Base-by-base conservation (phyloP, 306 rosid species). In the Spatholobus suberectus region DNA sequence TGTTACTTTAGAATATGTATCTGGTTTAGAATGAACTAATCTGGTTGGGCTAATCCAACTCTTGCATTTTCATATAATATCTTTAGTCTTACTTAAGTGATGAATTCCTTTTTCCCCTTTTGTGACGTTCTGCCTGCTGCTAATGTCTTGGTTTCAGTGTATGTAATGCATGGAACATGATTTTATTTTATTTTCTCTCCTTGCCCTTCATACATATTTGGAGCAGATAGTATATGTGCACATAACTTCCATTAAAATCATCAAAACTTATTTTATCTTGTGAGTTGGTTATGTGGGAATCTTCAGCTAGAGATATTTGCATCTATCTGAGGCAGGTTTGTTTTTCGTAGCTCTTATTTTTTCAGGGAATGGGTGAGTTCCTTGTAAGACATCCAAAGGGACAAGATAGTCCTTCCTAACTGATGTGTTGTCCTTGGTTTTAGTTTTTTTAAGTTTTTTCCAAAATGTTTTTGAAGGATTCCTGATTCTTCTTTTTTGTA, bases 41-140 rank as follows among this genome's bases (percentile, higher is more conserved):
- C 54, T 54, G 44, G 34, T 79, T 68, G 68, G 20, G 58, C 61
- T n/a, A 51, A 67, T 21, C 41, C 49, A 35, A 46, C 40, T 49
- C 54, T 47, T 78, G 66, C 18, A 51, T 34, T 78, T 70, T 49
- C 32, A 40, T 82, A 8, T 52, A 62, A 49, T 63, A 63, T 74
- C 9, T 34, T 27, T 52, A 4, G 75, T 23, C 69, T 62, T 34
- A 35, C 8, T 29, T 73, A 63, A 37, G 40, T 29, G 11, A 46
- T 47, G 14, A 20, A 61, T 27, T 29, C 8, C 11, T 21, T 65
- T 18, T 27, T 38, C 13, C 61, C 18, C 32, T 61, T 35, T 47
- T 20, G 12, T 62, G 80, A 54, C 9, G 29, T 74, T 11, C 58
- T 26, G 27, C 24, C 4, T 27, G 14, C 72, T 37, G 5, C 41